Conservation (phyloP, 2,329 filamentous ascomycete genomes). For the Trichoderma atrobrunneum region DNA sequence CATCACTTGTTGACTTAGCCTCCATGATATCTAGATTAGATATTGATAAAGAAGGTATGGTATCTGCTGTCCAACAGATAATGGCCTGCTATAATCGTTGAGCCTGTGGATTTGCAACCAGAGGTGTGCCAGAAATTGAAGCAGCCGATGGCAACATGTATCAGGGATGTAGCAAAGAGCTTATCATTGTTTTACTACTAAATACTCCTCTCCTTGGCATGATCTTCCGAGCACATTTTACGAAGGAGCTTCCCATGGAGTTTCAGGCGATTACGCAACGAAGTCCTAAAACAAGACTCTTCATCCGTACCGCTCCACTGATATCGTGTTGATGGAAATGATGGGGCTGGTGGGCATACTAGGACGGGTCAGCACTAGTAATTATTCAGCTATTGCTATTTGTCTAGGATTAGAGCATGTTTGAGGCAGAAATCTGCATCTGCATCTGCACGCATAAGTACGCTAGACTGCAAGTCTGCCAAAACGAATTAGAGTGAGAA, state of each 20-base stretch:
- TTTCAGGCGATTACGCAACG: neutral
- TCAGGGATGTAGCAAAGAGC: neutral
- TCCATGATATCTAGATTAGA: neutral
- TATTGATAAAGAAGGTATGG: too few relatives aligned
- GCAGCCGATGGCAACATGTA: neutral
- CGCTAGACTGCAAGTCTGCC: neutral
- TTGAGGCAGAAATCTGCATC: conserved; percentile 6
- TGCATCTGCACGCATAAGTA: neutral
- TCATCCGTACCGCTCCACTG: neutral
- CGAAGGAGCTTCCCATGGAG: neutral
- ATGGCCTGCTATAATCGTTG: neutral
- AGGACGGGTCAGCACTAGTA: neutral
- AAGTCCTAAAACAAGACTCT: neutral
- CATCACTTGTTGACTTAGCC: neutral
- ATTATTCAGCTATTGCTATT: neutral
- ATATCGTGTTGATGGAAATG: neutral
- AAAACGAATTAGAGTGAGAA: neutral
- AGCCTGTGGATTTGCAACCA: neutral
- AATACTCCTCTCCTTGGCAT: neutral
- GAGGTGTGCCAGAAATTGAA: neutral
- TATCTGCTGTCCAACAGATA: neutral
- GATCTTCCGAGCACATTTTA: neutral
- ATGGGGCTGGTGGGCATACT: neutral
- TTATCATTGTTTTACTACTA: neutral
- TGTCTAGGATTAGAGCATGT: conserved; percentile 13